phyloP scores from a whole-genome alignment of 2,329 filamentous ascomycete species.

The Colletotrichum sp. region DNA sequence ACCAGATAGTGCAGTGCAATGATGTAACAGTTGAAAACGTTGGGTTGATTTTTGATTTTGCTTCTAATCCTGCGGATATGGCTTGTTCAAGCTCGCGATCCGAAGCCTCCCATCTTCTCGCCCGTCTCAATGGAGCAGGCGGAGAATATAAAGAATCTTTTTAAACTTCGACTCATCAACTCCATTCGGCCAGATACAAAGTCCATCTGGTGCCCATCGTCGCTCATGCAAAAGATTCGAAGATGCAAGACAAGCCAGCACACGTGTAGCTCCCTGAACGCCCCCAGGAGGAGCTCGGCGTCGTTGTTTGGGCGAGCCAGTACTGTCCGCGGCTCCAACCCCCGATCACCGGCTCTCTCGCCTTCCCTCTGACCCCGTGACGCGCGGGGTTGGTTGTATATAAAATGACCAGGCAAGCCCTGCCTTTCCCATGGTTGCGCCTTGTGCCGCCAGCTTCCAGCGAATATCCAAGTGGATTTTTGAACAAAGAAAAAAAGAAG shows the following conservation, averaged over 20 bases:
- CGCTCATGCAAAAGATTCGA: slow-evolving; percentile 23
- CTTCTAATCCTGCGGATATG: slow-evolving; percentile 6
- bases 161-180: slow-evolving; percentile 13
- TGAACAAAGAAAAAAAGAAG: neutral
- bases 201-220: slow-evolving; percentile 13
- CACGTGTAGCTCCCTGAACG: slow-evolving; percentile 21
- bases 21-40: neutral
- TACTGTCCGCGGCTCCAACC: neutral
- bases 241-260: slow-evolving; percentile 15
- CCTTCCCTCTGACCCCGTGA: neutral
- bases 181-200: slow-evolving; percentile 17
- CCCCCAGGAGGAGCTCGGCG: slow-evolving; percentile 7
- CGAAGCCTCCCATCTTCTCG: neutral
- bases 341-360: neutral
- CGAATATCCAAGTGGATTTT: slow-evolving; percentile 5
- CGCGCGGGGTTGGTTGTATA: neutral
- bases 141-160: neutral
- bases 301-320: neutral
- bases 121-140: neutral
- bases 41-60: neutral
- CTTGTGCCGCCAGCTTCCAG: neutral
- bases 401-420: slow-evolving; percentile 15
- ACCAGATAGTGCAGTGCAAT: neutral
- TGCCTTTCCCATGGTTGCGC: slow-evolving; percentile 19
- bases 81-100: slow-evolving; percentile 14